These are phyloP conservation scores for Rhizoclosmatium globosum DNA, from an alignment of 192 early-diverging fungal species.

Conservation along the genomic window DNA sequence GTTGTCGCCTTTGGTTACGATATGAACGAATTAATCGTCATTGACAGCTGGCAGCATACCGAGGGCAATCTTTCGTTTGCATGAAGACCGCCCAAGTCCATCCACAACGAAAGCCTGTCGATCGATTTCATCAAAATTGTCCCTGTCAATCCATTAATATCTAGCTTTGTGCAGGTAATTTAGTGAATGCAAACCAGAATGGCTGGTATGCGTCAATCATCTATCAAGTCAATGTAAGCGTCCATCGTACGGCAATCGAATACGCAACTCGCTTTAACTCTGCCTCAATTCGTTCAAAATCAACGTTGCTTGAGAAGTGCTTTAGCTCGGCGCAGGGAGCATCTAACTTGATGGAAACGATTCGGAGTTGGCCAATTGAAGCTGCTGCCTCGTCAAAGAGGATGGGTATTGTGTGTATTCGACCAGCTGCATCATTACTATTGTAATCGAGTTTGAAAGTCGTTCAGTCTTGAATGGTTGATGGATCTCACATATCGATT, in stretches of 20 bases:
- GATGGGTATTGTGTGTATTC: background rate
- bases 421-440: background rate
- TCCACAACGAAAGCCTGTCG: conserved; percentile 9
- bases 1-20: background rate
- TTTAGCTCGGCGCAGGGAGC: no score
- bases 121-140: conserved; percentile 2
- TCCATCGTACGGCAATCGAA: no score
- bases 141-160: no score
- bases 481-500: no score
- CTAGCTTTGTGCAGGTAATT: background rate
- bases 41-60: background rate
- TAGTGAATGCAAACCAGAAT: background rate
- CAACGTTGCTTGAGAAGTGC: no score
- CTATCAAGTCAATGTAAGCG: no score
- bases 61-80: conserved; percentile 13
- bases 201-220: background rate
- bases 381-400: background rate
- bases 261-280: no score
- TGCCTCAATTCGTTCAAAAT: no score
- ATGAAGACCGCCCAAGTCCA: background rate
- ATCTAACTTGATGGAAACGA: no score
- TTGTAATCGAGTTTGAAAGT: no score
- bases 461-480: no score
- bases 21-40: background rate
- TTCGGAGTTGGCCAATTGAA: no score